Conservation (phyloP, 352 stramenopile species). For the Phytophthora pisi region DNA sequence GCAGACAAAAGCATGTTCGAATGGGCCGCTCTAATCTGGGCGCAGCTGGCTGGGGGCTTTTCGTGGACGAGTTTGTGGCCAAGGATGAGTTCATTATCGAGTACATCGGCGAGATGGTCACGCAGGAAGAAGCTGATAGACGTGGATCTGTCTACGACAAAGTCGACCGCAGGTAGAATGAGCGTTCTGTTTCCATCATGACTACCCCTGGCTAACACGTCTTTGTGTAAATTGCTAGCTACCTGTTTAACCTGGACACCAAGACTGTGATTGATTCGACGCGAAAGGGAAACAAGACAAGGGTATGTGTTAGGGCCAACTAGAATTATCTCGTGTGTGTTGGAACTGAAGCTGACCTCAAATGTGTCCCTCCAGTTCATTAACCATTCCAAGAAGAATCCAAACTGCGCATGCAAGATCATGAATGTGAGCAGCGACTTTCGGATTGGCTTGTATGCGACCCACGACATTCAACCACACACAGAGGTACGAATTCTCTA, state of each 20-base stretch:
- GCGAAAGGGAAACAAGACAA: conserved; percentile 94
- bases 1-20: conserved; percentile 68
- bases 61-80: conserved; percentile 83
- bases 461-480: conserved; percentile 87
- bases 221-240: conserved; percentile 78
- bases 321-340: background rate
- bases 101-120: conserved; percentile 95
- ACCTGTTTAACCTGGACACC: conserved; percentile 94
- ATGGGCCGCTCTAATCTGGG: conserved; percentile 82
- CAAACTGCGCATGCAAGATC: conserved; percentile 91
- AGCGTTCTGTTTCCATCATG: background rate
- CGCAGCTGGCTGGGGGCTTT: conserved; percentile 92
- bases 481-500: conserved; percentile 61
- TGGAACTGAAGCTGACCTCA: too few relatives aligned
- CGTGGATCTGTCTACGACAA: conserved; percentile 90
- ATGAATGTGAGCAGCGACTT: conserved; percentile 93
- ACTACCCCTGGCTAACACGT: conserved; percentile 5
- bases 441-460: conserved; percentile 93
- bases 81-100: conserved; percentile 95
- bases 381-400: conserved; percentile 79
- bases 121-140: conserved; percentile 90
- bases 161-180: conserved; percentile 69
- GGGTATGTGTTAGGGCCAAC: conserved; percentile 37
- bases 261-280: conserved; percentile 94
- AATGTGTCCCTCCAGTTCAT: conserved; percentile 71